A percentile compares a stretch with the other conserved stretches of the same genome.
These are phyloP conservation scores for Pyrenophora seminiperda DNA, from an alignment of 2,329 filamentous ascomycete genomes.

Conservation along the genomic window DNA sequence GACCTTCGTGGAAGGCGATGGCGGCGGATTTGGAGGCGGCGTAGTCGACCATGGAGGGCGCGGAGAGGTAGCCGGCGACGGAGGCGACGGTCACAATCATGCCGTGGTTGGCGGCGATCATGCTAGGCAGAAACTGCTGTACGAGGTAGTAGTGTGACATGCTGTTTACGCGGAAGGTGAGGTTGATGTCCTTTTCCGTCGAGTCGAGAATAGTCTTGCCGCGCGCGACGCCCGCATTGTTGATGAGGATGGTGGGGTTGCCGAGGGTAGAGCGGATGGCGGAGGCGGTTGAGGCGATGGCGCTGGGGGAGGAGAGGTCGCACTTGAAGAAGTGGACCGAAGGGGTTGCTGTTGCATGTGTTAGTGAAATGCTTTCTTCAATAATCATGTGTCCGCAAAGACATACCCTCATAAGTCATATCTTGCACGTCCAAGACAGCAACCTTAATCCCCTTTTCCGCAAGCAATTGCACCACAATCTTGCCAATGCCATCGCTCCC, in stretches of 20 bases:
- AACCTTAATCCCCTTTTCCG: slow-evolving; percentile 67
- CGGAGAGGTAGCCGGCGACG: slow-evolving; percentile 64
- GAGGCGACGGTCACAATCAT: slow-evolving; percentile 74
- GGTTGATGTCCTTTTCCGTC: slow-evolving; percentile 63
- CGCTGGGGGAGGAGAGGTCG: slow-evolving; percentile 67
- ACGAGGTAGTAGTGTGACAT: slow-evolving; percentile 70
- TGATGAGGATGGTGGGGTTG: slow-evolving; percentile 71
- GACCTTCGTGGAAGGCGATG: slow-evolving; percentile 69
- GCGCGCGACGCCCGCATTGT: slow-evolving; percentile 70
- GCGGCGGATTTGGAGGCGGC: slow-evolving; percentile 68
- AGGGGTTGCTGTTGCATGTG: slow-evolving; percentile 45
- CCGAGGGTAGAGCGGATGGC: slow-evolving; percentile 63
- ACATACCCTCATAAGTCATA: slow-evolving; percentile 57
- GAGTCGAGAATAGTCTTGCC: slow-evolving; percentile 66
- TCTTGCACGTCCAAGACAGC: slow-evolving; percentile 73
- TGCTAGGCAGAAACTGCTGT: slow-evolving; percentile 69
- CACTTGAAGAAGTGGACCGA: slow-evolving; percentile 72
- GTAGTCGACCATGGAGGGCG: slow-evolving; percentile 72
- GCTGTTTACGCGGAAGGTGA: slow-evolving; percentile 74
- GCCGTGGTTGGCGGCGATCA: slow-evolving; percentile 69
- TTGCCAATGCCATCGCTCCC: slow-evolving; percentile 76
- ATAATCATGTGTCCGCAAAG: too few species aligned
- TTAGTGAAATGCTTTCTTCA: slow-evolving; percentile 3
- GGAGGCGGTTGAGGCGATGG: slow-evolving; percentile 59
- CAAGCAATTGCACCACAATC: slow-evolving; percentile 67